Base-by-base conservation (phyloP, 2,329 filamentous ascomycete species). In the Thelonectria blattea region DNA sequence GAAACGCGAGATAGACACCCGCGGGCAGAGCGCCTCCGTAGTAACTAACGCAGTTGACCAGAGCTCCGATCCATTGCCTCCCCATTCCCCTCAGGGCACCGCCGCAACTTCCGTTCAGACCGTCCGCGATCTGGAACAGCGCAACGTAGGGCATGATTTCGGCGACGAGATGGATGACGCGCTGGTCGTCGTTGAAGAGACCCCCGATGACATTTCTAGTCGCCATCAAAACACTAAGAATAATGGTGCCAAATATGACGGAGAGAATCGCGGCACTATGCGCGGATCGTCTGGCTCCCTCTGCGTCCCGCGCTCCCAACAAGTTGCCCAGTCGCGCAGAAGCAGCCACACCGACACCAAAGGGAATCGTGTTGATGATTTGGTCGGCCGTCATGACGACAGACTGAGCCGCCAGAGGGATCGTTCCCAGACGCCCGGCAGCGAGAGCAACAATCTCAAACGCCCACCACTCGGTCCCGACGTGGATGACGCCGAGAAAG, bases 401-500 rank as follows among this genome's bases (percentile, higher is more conserved):
- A 49, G 87, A 91, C 75, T 96, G 92, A 0, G 92, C 91, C 1
- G 92, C 92, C 0, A 96, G 81, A 0, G 91, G 84, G 34, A 93
- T 85, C 0, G 91, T 93, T 3, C 93, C 93, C 0, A 96, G 83
- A 37, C 88, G 85, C 1, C 92, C 92, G 5, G 92, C 92, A 2
- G 90, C 91, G 0, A 96, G 83, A 1, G 92, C 91, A 2, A 96
- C 91, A 65, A 96, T 94, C 76, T 96, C 92, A 68, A 96, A 96
- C 0, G 92, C 93, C 92, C 92, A 96, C 92, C 92, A 96, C 76
- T 96, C 93, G 0, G 92, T 95, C 3, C 91, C 93, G 5, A 96
- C 91, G 65, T 96, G 92, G 3, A 96, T 78, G 43, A 96, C 82
- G 0, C 92, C 93, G 0, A 96, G 80, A 14, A 90, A 75, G 0